phyloP scores from a whole-genome alignment of 78 protist species.

The Dictyostelium purpureum region DNA sequence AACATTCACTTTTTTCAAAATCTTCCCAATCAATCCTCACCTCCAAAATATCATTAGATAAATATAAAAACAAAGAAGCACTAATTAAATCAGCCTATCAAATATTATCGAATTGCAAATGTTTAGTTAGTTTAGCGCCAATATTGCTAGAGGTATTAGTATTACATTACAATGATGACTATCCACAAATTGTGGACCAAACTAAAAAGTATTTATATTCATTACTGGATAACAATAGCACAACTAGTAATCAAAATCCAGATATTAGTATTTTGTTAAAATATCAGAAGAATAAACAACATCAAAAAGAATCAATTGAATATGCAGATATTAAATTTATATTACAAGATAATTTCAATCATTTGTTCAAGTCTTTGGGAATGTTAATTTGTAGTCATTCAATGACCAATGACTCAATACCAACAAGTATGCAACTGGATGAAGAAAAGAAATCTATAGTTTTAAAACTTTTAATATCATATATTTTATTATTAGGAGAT shows the following conservation, averaged over 20 bases:
- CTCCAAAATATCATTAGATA: neutral
- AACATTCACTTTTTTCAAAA: neutral
- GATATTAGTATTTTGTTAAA: neutral
- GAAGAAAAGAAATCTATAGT: conserved; percentile 36
- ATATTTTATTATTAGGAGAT: neutral
- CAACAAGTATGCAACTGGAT: neutral
- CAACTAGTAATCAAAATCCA: neutral
- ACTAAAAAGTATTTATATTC: neutral
- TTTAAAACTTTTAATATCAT: conserved; percentile 7
- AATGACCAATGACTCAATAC: neutral
- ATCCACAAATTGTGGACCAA: neutral
- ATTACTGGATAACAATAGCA: too few species aligned
- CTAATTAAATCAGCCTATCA: neutral
- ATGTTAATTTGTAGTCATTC: conserved; percentile 7
- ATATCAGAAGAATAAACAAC: neutral
- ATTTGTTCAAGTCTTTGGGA: conserved; percentile 31
- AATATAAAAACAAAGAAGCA: conserved; percentile 10
- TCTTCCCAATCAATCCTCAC: neutral
- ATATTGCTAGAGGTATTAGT: conserved; percentile 27
- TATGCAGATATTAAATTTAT: neutral
- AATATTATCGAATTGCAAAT: neutral
- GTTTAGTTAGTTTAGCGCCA: neutral
- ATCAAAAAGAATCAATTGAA: neutral
- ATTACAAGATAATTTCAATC: conserved; percentile 35
- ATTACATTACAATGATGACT: neutral